A percentile compares a stretch with the other conserved stretches of the same genome.
Conservation (phyloP, 2,329 filamentous ascomycete genomes). For the Pseudogymnoascus sp. region DNA sequence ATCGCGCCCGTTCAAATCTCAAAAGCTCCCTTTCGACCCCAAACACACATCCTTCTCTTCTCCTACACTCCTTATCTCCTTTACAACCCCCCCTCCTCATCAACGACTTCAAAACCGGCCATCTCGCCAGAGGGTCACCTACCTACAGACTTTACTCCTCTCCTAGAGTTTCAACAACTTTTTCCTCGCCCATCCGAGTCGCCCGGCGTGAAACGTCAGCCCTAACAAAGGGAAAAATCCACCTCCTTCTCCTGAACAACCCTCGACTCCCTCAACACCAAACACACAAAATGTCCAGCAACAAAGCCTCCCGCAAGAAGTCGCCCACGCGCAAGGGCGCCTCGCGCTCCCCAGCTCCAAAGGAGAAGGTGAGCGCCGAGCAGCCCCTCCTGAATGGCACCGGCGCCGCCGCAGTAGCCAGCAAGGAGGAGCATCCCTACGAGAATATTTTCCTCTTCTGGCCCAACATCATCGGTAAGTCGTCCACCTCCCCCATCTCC, state of each 20-base stretch:
- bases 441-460: slow-evolving; percentile 80
- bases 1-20: neutral
- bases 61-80: neutral
- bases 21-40: neutral
- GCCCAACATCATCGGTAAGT: slow-evolving; percentile 69
- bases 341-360: neutral
- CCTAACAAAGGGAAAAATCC: neutral
- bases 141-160: neutral
- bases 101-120: neutral
- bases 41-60: neutral
- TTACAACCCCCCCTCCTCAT: neutral
- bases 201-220: slow-evolving; percentile 2
- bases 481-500: neutral
- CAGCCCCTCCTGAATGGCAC: slow-evolving; percentile 38
- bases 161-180: neutral
- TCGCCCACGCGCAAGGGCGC: neutral
- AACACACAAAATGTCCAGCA: neutral
- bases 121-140: neutral
- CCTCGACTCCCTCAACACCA: neutral
- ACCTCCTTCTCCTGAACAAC: neutral
- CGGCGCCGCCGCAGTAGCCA: slow-evolving; percentile 31
- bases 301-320: slow-evolving; percentile 6
- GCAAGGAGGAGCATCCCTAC: slow-evolving; percentile 32
- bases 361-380: neutral
- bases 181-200: neutral